Percentiles rank a stretch among this genome's conserved stretches.
Conservation (phyloP, 371 early-diverging fungal genomes). For the Choanephora cucurbitarum region DNA sequence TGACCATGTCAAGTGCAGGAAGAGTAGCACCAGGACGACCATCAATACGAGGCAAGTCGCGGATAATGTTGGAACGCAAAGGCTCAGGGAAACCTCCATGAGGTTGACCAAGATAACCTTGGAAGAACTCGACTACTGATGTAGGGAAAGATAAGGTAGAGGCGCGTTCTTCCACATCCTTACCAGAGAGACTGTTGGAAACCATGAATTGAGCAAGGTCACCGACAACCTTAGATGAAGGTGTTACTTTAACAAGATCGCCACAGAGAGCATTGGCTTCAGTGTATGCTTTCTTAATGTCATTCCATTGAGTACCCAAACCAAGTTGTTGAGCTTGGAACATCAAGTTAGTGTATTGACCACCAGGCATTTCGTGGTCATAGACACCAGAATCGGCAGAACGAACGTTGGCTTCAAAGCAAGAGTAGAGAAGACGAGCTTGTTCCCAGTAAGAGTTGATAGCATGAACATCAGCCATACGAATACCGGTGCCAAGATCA, state of each 20-base stretch:
- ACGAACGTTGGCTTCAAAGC: slow-evolving; percentile 91
- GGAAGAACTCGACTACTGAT: slow-evolving; percentile 94
- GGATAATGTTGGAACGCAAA: slow-evolving; percentile 81
- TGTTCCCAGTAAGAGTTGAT: slow-evolving; percentile 97
- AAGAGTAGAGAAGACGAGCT: slow-evolving; percentile 88
- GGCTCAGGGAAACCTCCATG: slow-evolving; percentile 94
- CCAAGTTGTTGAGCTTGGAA: slow-evolving; percentile 95
- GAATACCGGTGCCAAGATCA: slow-evolving; percentile 79
- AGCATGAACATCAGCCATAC: slow-evolving; percentile 71
- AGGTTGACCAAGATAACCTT: slow-evolving; percentile 93
- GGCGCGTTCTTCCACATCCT: slow-evolving; percentile 80
- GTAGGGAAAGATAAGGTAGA: slow-evolving; percentile 85
- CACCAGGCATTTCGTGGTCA: slow-evolving; percentile 96
- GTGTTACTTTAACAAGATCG: slow-evolving; percentile 96
- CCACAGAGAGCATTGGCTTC: slow-evolving; percentile 93
- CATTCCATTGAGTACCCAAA: slow-evolving; percentile 90
- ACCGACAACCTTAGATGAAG: slow-evolving; percentile 96
- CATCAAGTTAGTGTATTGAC: slow-evolving; percentile 95
- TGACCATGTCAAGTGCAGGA: slow-evolving; percentile 75
- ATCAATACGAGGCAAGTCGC: slow-evolving; percentile 73
- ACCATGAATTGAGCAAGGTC: slow-evolving; percentile 98
- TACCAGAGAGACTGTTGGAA: slow-evolving; percentile 73
- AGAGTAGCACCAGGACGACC: slow-evolving; percentile 87
- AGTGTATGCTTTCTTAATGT: slow-evolving; percentile 88
- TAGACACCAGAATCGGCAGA: slow-evolving; percentile 90